Evolutionary conservation across 352 stramenopile species (phyloP), one percentile per base, ranked within the genome.

Genomic region (Phytophthora ohioensis): DNA sequence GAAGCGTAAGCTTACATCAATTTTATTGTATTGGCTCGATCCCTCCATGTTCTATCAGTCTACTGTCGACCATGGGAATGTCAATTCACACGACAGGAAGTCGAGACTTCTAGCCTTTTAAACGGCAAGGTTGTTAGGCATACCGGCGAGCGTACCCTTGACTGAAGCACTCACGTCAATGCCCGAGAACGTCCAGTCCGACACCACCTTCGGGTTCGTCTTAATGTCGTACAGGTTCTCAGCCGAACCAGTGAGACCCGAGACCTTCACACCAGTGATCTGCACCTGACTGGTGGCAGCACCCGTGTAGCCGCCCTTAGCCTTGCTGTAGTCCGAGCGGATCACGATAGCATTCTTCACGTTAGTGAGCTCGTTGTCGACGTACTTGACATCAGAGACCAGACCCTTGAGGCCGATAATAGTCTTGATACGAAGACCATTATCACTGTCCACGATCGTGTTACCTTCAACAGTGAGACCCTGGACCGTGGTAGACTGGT

Each of bases 201-300:
- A 71, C 30, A 75, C 67, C 8, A 71, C 62, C 41, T 72, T 63
- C 27, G 62, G 41, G 57, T 76, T 76, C 21, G 51, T 57, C 31
- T 53, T 35, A 35, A 74, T 70, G 39, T 77, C 69, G 59, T 71
- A 77, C n/a, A 73, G n/a, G 34, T 77, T 73, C 6, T 53, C 67
- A 31, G 53, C 64, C 5, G 69, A 47, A 27, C 64, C 69, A 27
- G 64, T 59, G 3, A 77, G 55, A 17, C 69, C 69, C 2, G 38
- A 60, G 39, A 77, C 36, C 1, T 35, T 57, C 10, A 70, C 53
- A 21, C 31, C 46, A 5, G 39, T 49, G 56, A 75, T 70, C 10
- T 46, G 1, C 43, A 64, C 62, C 17, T 45, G 27, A 21, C 63
- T 68, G 15, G 62, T 75, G 38, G 62, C 1, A 3, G 56, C 57